Evolutionary conservation across 2,329 filamentous ascomycete species (phyloP).

Genomic region (Septoria petroselini): DNA sequence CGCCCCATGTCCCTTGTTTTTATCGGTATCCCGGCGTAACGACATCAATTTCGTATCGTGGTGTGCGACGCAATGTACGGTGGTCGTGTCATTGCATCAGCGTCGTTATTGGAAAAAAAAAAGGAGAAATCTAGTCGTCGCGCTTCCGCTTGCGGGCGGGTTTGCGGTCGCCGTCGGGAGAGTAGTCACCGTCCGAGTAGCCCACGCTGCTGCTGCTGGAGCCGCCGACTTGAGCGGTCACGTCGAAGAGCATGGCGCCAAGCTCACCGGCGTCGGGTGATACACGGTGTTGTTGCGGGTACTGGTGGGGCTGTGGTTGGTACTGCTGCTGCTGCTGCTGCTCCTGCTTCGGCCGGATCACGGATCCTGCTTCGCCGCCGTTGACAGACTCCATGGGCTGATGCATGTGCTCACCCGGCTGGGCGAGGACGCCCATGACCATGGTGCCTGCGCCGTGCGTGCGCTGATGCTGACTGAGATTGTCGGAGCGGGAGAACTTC

Average conservation of each 20-base stretch:
- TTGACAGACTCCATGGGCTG: slow-evolving; percentile 37
- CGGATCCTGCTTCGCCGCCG: slow-evolving; percentile 36
- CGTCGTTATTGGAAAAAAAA: slow-evolving; percentile 13
- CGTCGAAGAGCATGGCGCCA: slow-evolving; percentile 77
- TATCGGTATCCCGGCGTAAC: slow-evolving; percentile 18
- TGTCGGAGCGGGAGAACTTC: slow-evolving; percentile 98
- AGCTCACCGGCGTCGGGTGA: slow-evolving; percentile 60
- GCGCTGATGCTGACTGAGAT: slow-evolving; percentile 90
- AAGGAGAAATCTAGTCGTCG: slow-evolving; percentile 38
- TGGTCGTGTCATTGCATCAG: slow-evolving; percentile 10
- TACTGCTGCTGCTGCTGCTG: slow-evolving; percentile 29
- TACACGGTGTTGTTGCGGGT: slow-evolving; percentile 29
- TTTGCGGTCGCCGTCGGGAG: slow-evolving; percentile 33
- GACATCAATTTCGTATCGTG: slow-evolving; percentile 19
- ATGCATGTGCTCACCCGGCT: slow-evolving; percentile 34
- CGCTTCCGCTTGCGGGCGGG: slow-evolving; percentile 44
- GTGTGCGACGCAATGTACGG: slow-evolving; percentile 9
- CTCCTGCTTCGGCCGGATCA: slow-evolving; percentile 38
- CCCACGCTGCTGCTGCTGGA: slow-evolving; percentile 46
- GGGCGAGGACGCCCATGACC: slow-evolving; percentile 74
- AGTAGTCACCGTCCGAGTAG: slow-evolving; percentile 33
- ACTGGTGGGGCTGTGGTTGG: slow-evolving; percentile 25
- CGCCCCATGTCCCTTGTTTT: slow-evolving; percentile 15
- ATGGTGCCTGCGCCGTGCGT: slow-evolving; percentile 89
- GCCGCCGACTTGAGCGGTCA: slow-evolving; percentile 65